Base-by-base conservation (phyloP, 495 filamentous ascomycete species). In the Echria macrotheca region DNA sequence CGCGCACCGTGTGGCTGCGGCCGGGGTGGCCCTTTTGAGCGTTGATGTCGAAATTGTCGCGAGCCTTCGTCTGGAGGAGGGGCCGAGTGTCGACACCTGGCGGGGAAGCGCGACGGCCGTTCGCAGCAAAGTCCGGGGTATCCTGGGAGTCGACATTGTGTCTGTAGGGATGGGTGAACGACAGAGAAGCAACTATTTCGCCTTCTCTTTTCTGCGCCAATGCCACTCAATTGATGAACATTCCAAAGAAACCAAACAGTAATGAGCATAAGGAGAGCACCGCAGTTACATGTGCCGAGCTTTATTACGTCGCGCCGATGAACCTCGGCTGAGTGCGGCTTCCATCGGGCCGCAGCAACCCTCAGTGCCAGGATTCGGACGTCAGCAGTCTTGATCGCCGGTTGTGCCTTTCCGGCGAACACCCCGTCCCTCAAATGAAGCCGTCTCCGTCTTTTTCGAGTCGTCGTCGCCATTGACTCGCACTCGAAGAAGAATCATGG, bases 91-190 rank as follows among this genome's bases (percentile, higher is more conserved):
- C 21, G 31, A 37, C 22, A 44, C 21, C 45, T 49, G 54, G 45
- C 44, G 50, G 41, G 44, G 44, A 46, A 32, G 25, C 25, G 21
- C 40, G 37, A 38, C 23, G 19, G 36, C 31, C 33, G 47, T 64
- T 50, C 66, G 69, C 31, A 50, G 45, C 29, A 71, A 47, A 32
- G 61, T 50, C 51, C 64, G 56, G 47, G 47, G 24, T 50, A 50
- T 41, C 47, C 36, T 50, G 2, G 47, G 18, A 23, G 28, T 50
- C 11, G 47, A 41, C 47, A 50, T 50, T 12, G 9, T 24, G 45
- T 8, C n/a, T 11, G 19, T 6, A 24, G 8, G 18, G 25, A 6
- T 4, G 19, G 7, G 12, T 12, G 21, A 12, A 12, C 21, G 19
- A 24, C 7, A 10, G 6, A 12, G 23, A 12, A 18, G 23, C n/a